Evolutionary conservation across 371 early-diverging fungal genomes (phyloP), one percentile per base, ranked within the genome.

Genomic region (Sporodiniella umbellata): DNA sequence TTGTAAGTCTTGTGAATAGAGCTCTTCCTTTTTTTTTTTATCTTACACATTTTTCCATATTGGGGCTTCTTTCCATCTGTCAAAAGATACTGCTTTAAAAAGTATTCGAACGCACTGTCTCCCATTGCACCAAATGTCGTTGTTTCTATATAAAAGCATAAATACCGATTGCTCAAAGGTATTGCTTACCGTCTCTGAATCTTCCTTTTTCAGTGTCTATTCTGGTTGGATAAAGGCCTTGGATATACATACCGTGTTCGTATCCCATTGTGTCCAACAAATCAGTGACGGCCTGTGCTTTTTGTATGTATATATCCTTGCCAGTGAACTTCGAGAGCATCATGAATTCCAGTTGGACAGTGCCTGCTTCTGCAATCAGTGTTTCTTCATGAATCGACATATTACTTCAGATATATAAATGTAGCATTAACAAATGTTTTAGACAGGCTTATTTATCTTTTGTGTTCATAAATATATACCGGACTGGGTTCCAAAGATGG

Each of bases 271-370:
- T 52, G n/a, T 72, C 65, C 15, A 85, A 31, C 7, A 64, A 54
- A 42, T 85, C 68, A 10, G 72, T 76, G 31, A 84, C 66, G 1
- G 45, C 52, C 48, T 77, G 75, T 10, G 74, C 81, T 81, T 83
- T 81, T 57, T 79, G 47, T 10, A 75, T 72, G 54, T 82, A 90
- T 4, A 68, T 55, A 8, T 74, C 66, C 44, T 90, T 72, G 1
- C 83, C 79, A 0, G 92, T 88, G 33, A 93, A 72, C 25, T 83
- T 63, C 3, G 87, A 81, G 22, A 96, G 72, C 33, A 84, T 73
- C 38, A 88, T 84, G 60, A 92, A 92, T 68, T 98, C 98, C 26
- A 98, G 62, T 43, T 94, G 80, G 18, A 96, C 63, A 0, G 94
- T 86, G 4, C 93, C 94, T 12, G 90, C 84, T 49, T 95, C 95